Evolutionary conservation across 2,329 filamentous ascomycete species (phyloP), one percentile per base, ranked within the genome.

Genomic region (Pseudopyricularia cyperi): DNA sequence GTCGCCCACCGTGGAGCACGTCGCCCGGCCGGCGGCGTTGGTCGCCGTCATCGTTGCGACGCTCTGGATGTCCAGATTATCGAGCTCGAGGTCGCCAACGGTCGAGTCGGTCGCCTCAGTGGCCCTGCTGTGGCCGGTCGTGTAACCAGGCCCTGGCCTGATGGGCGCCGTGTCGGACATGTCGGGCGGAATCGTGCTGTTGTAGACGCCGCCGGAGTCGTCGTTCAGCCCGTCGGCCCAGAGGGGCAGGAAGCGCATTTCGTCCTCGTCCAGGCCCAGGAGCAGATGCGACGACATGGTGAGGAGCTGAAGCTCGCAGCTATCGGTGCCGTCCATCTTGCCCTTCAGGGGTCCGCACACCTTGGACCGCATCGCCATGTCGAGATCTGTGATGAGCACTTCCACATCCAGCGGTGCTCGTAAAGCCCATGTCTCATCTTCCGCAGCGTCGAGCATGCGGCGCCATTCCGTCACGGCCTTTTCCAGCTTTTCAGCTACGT

Each of bases 231-330:
- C 82, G 4, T 76, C 81, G 0, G 80, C 81, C 80, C 80, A 86
- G 4, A 85, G 66, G 0, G 83, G 82, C 3, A 86, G 68, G 56
- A 74, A 85, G 53, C 76, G 76, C 56, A 77, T 73, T 64, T 87
- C 82, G 2, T 75, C 3, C 7, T 77, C 71, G 1, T 66, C 65
- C 2, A 86, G 68, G 5, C 69, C 72, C 1, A 82, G 68, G 0
- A 83, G 62, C 24, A 77, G 56, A 56, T 77, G 72, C 3, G 65
- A 63, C 1, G 68, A 71, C 3, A 50, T 39, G 2, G 8, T 6
- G 48, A 39, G n/a, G 17, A 37, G 19, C 33, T 39, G 48, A 9
- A 34, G 28, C 19, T 49, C 47, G 14, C 14, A 48, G 26, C 17
- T 33, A 12, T 48, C 46, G 46, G 28, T 48, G 26, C 22, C 17